Conservation (phyloP, 352 stramenopile genomes). For the Phytophthora chlamydospora region DNA sequence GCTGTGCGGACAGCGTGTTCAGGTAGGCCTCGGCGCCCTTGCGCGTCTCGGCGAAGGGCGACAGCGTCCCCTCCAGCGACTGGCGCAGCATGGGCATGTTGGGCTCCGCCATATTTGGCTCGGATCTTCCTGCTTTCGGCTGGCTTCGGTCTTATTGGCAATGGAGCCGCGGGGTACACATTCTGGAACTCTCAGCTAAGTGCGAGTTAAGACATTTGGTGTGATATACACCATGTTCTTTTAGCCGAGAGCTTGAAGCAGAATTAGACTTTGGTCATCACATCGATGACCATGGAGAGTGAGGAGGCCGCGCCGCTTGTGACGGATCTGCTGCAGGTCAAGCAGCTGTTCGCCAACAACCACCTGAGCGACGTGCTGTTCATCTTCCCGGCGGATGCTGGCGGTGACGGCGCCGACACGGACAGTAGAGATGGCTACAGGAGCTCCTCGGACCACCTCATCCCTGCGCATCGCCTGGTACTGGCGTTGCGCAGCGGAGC, state of each 20-base stretch:
- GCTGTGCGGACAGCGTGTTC: constrained; percentile 57
- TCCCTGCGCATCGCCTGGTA: constrained; percentile 80
- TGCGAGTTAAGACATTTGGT: not conserved
- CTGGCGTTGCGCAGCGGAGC: constrained; percentile 77
- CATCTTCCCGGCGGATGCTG: constrained; percentile 59
- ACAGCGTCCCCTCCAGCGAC: constrained; percentile 83
- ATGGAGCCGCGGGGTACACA: constrained; percentile 5
- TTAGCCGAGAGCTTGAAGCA: constrained; percentile 19
- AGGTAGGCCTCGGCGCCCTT: constrained; percentile 78
- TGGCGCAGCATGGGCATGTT: constrained; percentile 72
- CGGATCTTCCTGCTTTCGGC: constrained; percentile 25
- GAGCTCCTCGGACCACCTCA: constrained; percentile 41
- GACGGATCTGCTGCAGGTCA: constrained; percentile 61
- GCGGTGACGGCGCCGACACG: not conserved
- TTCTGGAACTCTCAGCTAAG: constrained; percentile 7
- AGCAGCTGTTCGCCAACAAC: constrained; percentile 67
- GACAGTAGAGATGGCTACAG: constrained; percentile 11
- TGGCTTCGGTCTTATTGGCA: constrained; percentile 14
- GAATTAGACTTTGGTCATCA: not conserved
- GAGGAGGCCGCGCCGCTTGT: constrained; percentile 28
- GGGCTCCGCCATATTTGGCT: constrained; percentile 54
- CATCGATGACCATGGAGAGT: constrained; percentile 18
- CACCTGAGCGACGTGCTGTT: constrained; percentile 85
- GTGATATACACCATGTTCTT: constrained; percentile 4
- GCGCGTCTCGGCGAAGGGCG: constrained; percentile 68